Evolutionary conservation across 495 filamentous ascomycete genomes (phyloP).

Genomic region (Clohesyomyces aquaticus): DNA sequence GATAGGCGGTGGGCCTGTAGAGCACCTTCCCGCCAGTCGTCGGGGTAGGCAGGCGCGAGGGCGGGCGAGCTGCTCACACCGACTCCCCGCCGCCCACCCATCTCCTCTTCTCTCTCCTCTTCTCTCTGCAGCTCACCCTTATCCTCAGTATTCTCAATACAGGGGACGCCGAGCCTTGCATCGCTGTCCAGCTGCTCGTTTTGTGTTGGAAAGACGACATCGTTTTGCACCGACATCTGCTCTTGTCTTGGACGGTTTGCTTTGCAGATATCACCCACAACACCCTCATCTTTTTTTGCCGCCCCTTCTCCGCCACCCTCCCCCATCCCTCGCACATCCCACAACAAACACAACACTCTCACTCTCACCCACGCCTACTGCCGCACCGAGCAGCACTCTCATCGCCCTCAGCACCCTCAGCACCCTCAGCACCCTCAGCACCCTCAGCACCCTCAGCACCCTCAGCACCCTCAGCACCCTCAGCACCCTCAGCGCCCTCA

Average conservation of each 20-base stretch:
- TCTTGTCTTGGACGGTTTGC: not conserved
- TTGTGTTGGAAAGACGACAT: constrained; percentile 23
- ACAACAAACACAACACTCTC: not conserved
- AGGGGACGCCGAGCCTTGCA: constrained; percentile 13
- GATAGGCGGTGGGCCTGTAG: not conserved
- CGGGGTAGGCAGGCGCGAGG: not conserved
- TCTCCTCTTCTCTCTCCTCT: constrained; percentile 4
- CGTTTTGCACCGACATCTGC: constrained; percentile 8
- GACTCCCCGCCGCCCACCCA: not conserved
- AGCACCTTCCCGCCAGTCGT: not conserved
- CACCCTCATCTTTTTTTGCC: no score
- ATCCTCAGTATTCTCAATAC: constrained; percentile 25
- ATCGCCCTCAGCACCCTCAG: not conserved
- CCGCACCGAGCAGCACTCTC: no score
- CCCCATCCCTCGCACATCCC: constrained; percentile 13
- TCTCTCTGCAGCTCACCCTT: constrained; percentile 22
- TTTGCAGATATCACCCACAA: no score
- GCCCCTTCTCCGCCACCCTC: not conserved
- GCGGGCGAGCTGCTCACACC: not conserved
- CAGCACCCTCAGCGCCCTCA: not conserved
- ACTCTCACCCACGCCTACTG: no score
- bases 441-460: constrained; percentile 1
- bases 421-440: constrained; percentile 15
- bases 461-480: not conserved
- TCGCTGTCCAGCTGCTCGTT: constrained; percentile 14